Conservation (phyloP, 768 basidiomycete genomes). For the Russula abietina region DNA sequence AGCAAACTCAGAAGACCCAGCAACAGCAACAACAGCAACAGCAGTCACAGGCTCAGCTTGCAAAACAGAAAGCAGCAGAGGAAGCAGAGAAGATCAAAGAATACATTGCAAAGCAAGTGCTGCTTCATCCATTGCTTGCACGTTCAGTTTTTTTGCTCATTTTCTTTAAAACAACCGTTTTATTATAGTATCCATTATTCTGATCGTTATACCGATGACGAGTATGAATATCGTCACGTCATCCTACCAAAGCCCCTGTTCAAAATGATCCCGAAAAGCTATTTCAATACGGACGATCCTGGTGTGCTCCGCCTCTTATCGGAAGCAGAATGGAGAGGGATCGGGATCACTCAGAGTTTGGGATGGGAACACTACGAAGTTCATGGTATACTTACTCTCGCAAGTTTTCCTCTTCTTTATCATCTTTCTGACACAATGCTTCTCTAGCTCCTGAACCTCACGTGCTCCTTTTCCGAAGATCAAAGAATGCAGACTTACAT, state of each 20-base stretch:
- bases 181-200: slow-evolving; percentile 78
- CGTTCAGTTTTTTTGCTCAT: slow-evolving; percentile 16
- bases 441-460: slow-evolving; percentile 81
- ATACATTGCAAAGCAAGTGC: slow-evolving; percentile 66
- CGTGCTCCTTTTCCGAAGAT: slow-evolving; percentile 86
- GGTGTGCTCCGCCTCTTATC: slow-evolving; percentile 76
- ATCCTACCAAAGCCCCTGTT: slow-evolving; percentile 92
- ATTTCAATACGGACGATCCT: slow-evolving; percentile 64
- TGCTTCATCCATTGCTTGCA: too few species aligned
- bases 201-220: slow-evolving; percentile 87
- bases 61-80: slow-evolving; percentile 25
- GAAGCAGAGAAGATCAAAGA: slow-evolving; percentile 46
- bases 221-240: slow-evolving; percentile 94
- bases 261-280: slow-evolving; percentile 86
- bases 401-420: not conserved
- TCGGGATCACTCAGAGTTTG: slow-evolving; percentile 92
- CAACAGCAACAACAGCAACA: slow-evolving; percentile 23
- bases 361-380: slow-evolving; percentile 98
- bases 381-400: slow-evolving; percentile 52
- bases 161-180: not conserved
- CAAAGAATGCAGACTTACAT: slow-evolving; percentile 52
- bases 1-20: slow-evolving; percentile 19
- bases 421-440: slow-evolving; percentile 6
- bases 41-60: slow-evolving; percentile 12
- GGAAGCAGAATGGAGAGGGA: slow-evolving; percentile 92